Base-by-base conservation (phyloP, 73 alveolate species). In the Durusdinium trenchii region DNA sequence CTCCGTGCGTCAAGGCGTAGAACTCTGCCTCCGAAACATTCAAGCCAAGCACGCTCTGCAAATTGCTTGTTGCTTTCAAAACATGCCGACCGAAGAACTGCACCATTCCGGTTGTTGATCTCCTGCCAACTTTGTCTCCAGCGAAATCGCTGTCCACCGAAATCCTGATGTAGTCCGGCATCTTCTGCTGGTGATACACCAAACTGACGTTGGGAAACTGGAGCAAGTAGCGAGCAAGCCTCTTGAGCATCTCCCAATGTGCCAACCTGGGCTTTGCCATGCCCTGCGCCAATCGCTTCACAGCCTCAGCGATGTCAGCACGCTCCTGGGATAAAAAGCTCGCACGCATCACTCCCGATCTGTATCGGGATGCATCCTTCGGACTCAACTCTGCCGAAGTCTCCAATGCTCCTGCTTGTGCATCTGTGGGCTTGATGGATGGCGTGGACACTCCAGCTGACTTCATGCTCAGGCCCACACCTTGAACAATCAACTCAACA, bases 91-190 rank as follows among this genome's bases (percentile, higher is more conserved):
- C 94, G 26, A 84, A 23, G 36, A n/a, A 48, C 32, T 50, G 36
- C 43, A 84, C 94, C 94, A 84, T 84, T 38, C 94, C 94, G 9
- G 94, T 84, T 38, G 94, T 84, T 3, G 94, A 84, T 40, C 51
- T 84, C 46, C 94, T 75, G 26, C 78, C 16, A 2, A 54, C 42
- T 35, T 76, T 30, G 38, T 54, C 73, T 6, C 78, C 73, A 36
- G 94, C 94, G 51, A 35, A 51, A 50, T 84, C 94, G 1, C 54
- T 35, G 36, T 84, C 94, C 50, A 84, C 94, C 78, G 51, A 35
- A 3, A 46, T 32, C 16, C 48, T 52, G 78, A 84, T 51, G 26
- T 47, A 12, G 18, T 50, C 48, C 32, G 75, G 36, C 38, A 51
- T 50, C 51, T 40, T 76, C 20, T 84, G 94, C 76, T 84, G 94